Evolutionary conservation across 371 early-diverging fungal genomes (phyloP).

Genomic region (Choanephora cucurbitarum): DNA sequence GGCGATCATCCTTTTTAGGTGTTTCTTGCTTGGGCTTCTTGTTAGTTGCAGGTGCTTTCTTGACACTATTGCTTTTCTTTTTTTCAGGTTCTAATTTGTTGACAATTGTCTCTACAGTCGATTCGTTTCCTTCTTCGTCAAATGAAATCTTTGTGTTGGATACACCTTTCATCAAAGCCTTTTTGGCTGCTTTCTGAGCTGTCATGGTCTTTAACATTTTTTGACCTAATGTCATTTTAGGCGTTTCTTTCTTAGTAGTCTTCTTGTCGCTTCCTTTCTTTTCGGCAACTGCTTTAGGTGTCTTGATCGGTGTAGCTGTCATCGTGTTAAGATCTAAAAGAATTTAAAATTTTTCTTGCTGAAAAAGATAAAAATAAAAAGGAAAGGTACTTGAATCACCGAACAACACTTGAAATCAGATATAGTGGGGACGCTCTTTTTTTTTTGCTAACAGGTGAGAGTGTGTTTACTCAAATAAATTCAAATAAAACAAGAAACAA

Average conservation of each 20-base stretch:
- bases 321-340: no score
- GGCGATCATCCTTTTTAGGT: conserved; percentile 9
- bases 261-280: background rate
- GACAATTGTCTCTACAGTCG: conserved; percentile 20
- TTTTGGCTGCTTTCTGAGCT: conserved; percentile 30
- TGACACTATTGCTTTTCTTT: conserved; percentile 8
- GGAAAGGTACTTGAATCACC: no score
- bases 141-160: conserved; percentile 22
- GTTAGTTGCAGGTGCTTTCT: conserved; percentile 13
- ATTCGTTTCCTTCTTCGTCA: conserved; percentile 32
- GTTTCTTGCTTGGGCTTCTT: background rate
- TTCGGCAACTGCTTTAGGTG: background rate
- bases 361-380: no score
- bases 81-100: conserved; percentile 11
- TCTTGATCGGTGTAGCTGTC: no score
- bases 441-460: no score
- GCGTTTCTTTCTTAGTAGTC: background rate
- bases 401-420: no score
- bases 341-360: no score
- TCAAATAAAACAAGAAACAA: no score
- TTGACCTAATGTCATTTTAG: conserved; percentile 30
- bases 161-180: conserved; percentile 23
- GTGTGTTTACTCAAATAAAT: no score
- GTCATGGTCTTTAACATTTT: conserved; percentile 36
- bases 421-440: no score